These are phyloP conservation scores for Cryptosporidium viatorum DNA, from an alignment of 169 alveolate species.

Conservation along the genomic window DNA sequence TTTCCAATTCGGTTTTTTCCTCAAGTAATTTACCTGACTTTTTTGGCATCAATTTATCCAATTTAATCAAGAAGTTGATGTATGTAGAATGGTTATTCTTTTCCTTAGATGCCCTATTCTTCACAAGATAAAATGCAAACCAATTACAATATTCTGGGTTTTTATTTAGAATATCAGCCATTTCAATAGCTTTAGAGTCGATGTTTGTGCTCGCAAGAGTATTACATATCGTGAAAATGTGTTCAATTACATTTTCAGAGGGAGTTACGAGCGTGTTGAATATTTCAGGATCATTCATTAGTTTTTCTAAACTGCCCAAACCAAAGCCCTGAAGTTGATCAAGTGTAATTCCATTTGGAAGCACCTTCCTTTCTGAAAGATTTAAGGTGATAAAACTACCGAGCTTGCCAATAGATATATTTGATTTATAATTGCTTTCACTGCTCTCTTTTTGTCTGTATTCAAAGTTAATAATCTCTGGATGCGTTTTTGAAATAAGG, in stretches of 20 bases:
- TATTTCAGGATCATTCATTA: constrained; percentile 78
- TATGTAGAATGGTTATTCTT: constrained; percentile 89
- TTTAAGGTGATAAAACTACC: constrained; percentile 20
- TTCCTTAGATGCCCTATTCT: constrained; percentile 91
- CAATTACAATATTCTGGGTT: constrained; percentile 86
- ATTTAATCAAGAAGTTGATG: constrained; percentile 84
- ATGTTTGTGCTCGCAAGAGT: constrained; percentile 69
- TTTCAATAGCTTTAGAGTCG: constrained; percentile 80
- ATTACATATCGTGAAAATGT: constrained; percentile 61
- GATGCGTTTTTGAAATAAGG: constrained; percentile 8
- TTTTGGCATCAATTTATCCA: constrained; percentile 81
- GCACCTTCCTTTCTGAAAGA: constrained; percentile 14
- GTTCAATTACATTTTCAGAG: constrained; percentile 45
- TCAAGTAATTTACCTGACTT: background rate
- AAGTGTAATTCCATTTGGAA: constrained; percentile 48
- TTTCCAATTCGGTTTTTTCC: background rate
- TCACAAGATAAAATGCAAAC: constrained; percentile 90
- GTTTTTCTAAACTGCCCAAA: constrained; percentile 78
- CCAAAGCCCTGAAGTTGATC: constrained; percentile 81
- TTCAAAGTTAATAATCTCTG: constrained; percentile 50
- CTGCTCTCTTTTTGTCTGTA: background rate
- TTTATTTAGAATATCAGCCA: constrained; percentile 79
- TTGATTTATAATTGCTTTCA: background rate
- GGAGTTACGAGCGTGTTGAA: background rate
- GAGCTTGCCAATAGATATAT: background rate